phyloP scores from a whole-genome alignment of 371 early-diverging fungal species.

The Mortierella sp. region DNA sequence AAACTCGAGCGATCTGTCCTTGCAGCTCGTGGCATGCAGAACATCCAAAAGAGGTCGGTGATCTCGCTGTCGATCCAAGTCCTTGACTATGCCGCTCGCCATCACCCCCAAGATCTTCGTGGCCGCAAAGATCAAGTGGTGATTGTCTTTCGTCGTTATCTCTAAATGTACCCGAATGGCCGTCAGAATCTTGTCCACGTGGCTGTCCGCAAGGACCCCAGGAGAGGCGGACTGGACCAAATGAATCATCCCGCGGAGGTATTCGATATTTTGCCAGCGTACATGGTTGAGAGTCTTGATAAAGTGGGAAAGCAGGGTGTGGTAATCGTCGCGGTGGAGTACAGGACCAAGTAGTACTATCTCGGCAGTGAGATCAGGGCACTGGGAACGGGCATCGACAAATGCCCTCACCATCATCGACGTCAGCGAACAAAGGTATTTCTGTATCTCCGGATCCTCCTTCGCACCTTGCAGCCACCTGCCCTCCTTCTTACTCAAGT shows the following conservation, averaged over 20 bases:
- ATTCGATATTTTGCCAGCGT: background rate
- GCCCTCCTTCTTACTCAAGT: background rate
- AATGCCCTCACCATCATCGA: background rate
- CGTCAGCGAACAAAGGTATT: background rate
- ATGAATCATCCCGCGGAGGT: background rate
- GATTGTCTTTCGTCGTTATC: background rate
- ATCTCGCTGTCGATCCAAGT: constrained; percentile 2
- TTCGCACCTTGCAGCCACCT: background rate
- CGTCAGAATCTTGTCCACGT: background rate
- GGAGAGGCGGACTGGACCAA: background rate
- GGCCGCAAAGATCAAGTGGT: background rate
- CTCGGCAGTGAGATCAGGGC: background rate
- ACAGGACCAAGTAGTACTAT: background rate
- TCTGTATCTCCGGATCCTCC: background rate
- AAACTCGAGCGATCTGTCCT: constrained; percentile 8
- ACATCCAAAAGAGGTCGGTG: background rate
- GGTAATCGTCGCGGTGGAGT: background rate
- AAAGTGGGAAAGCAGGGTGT: background rate
- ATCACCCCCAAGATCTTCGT: constrained; percentile 14
- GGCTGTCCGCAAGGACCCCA: background rate
- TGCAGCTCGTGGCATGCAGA: background rate
- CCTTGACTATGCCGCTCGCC: background rate
- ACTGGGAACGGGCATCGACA: background rate
- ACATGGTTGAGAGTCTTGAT: background rate
- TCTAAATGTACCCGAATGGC: background rate